Base-by-base conservation (phyloP, 31 red algal genomes). In the Odonthalia washingtoniensis region DNA sequence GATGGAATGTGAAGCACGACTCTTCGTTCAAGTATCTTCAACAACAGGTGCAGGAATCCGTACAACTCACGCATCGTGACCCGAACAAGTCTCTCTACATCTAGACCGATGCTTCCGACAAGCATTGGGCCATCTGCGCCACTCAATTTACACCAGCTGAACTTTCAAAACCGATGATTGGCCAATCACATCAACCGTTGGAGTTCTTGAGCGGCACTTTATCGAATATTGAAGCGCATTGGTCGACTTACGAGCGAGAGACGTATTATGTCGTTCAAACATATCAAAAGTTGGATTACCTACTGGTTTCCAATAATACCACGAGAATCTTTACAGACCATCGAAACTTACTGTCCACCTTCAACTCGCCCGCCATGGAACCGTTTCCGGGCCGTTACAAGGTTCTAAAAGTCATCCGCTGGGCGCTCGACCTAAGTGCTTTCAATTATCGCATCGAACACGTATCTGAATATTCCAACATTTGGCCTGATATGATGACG, bases 361-460 rank as follows among this genome's bases (percentile, higher is more conserved):
- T 83, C 80, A 70, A 83, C 80, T 34, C 80, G 12, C 24, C 42
- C 40, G 80, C 60, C 5, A 72, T 83, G 80, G 40, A 83, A 49
- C 63, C 57, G 5, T 83, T 26, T 3, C 57, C 70, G 2, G 36
- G 80, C 3, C 80, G 60, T 36, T 62, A 83, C 37, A 70, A 83
- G 32, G 80, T 83, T 26, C 80, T 83, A 2, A 83, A 83, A 43
- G 60, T 83, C 2, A 27, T 83, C 27, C 30, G 66, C 27, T 70
- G 57, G 80, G 80, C 64, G n/a, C 42, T 83, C 12, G 69, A 41
- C 32, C 60, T 34, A 2, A 70, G 80, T 46, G 57, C 63, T 72
- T 83, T 83, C 28, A 83, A 72, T 16, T 83, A 83, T 70, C 80
- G 80, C 65, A 83, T 83, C 18, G 57, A 83, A 6, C 80, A 34